Evolutionary conservation across 2,329 filamentous ascomycete species (phyloP).

Genomic region (Exophiala phaeomuriformis): DNA sequence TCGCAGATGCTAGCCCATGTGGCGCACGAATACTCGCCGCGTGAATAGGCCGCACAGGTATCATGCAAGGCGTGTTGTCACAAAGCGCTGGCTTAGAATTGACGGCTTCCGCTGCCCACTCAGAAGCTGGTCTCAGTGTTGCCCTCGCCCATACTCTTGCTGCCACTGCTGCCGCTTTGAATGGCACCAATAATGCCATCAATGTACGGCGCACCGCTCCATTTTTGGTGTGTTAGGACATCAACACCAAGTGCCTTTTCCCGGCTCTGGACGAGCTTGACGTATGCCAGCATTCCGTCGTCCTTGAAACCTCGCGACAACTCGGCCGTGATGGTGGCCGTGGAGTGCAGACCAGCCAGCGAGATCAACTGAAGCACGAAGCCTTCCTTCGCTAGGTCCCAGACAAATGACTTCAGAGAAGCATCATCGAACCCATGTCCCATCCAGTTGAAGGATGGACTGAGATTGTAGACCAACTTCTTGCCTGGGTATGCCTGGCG

Average conservation of each 20-base stretch:
- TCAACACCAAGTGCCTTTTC: slow-evolving; percentile 90
- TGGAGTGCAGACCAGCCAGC: slow-evolving; percentile 57
- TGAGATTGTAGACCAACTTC: slow-evolving; percentile 92
- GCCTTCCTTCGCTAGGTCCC: slow-evolving; percentile 88
- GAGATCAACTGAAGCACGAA: slow-evolving; percentile 60
- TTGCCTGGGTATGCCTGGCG: slow-evolving; percentile 64
- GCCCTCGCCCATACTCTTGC: slow-evolving; percentile 88
- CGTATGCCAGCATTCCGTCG: slow-evolving; percentile 94
- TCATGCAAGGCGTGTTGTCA: neutral
- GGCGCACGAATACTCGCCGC: too few relatives aligned
- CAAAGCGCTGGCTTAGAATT: neutral
- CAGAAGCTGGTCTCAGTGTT: slow-evolving; percentile 63
- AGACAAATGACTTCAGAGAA: slow-evolving; percentile 83
- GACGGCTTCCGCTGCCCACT: neutral
- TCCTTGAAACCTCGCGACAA: slow-evolving; percentile 75
- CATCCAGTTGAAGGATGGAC: slow-evolving; percentile 98
- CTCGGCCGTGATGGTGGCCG: slow-evolving; percentile 61
- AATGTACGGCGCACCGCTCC: slow-evolving; percentile 65
- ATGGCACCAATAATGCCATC: slow-evolving; percentile 86
- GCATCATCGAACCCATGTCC: slow-evolving; percentile 80
- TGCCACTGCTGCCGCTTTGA: slow-evolving; percentile 82
- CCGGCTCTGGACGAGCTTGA: slow-evolving; percentile 79
- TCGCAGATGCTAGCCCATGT: too few relatives aligned
- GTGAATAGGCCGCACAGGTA: neutral
- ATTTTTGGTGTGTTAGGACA: slow-evolving; percentile 89